phyloP scores from a whole-genome alignment of 768 basidiomycete genomes.

The Russula dissimulans region DNA sequence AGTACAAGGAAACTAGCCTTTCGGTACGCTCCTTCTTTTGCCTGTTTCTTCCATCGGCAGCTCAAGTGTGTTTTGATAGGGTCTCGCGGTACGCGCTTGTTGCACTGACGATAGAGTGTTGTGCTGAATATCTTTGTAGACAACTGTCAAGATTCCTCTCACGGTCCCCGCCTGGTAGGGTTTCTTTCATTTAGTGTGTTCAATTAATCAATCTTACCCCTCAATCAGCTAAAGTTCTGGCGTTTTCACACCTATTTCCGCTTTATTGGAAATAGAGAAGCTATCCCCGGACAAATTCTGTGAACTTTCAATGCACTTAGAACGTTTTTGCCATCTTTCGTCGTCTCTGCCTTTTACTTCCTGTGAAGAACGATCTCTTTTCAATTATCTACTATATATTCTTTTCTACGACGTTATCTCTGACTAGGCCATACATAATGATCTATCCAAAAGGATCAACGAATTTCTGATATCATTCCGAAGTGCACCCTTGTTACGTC shows the following conservation, averaged over 20 bases:
- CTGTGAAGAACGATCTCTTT: neutral
- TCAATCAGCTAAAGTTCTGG: neutral
- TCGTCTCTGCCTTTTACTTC: too few species aligned
- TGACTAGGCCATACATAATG: neutral
- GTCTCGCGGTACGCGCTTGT: slow-evolving; percentile 44
- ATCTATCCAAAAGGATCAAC: neutral
- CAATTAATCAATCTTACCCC: neutral
- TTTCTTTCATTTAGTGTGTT: neutral
- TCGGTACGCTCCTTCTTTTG: slow-evolving; percentile 43
- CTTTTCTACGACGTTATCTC: neutral
- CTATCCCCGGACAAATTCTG: neutral
- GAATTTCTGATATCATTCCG: neutral
- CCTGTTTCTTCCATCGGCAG: neutral
- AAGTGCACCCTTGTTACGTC: neutral
- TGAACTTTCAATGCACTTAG: neutral
- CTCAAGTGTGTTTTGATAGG: slow-evolving; percentile 28
- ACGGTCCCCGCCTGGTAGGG: slow-evolving; percentile 71
- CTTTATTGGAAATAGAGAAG: neutral
- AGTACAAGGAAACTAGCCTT: slow-evolving; percentile 93
- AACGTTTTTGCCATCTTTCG: too few species aligned
- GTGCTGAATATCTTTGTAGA: slow-evolving; percentile 30
- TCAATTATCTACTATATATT: neutral
- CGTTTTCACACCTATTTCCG: neutral
- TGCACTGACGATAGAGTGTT: slow-evolving; percentile 9
- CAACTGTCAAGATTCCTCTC: slow-evolving; percentile 74